Conservation (phyloP, 2,329 filamentous ascomycete genomes). For the Scleromitrula shiraiana region DNA sequence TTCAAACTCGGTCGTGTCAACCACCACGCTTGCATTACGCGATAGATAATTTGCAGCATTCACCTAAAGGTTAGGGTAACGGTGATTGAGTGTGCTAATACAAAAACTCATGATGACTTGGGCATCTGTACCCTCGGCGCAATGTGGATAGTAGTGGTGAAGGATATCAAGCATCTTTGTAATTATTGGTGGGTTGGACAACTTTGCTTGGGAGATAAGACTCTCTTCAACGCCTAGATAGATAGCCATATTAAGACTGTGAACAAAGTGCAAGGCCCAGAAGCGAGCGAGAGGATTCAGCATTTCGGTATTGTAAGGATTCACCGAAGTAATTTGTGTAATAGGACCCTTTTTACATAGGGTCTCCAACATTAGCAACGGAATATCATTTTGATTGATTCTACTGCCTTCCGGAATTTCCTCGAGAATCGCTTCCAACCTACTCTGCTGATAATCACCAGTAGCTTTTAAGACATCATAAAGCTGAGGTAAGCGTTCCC, state of each 20-base stretch:
- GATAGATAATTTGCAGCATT: no score
- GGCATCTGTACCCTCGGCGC: no score
- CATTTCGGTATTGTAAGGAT: neutral
- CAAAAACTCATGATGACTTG: no score
- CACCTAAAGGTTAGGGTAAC: no score
- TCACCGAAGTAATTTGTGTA: neutral
- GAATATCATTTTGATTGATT: neutral
- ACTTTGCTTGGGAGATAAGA: no score
- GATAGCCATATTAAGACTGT: neutral
- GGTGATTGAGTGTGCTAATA: no score
- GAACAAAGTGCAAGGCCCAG: neutral
- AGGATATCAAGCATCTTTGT: no score
- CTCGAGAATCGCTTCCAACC: neutral
- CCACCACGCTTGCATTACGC: no score
- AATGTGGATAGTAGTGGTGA: no score
- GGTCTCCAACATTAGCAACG: neutral
- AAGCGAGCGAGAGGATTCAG: neutral
- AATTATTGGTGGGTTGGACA: no score
- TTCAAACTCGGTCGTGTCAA: no score
- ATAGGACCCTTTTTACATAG: neutral
- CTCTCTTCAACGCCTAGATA: neutral
- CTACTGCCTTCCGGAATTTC: neutral
- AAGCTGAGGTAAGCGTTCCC: neutral
- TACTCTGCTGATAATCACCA: neutral
- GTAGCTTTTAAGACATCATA: neutral